A percentile compares a stretch with the other conserved stretches of the same genome.
These are phyloP conservation scores for Solanum sparsipilum DNA, from an alignment of 257 asterid genomes.

Conservation along the genomic window DNA sequence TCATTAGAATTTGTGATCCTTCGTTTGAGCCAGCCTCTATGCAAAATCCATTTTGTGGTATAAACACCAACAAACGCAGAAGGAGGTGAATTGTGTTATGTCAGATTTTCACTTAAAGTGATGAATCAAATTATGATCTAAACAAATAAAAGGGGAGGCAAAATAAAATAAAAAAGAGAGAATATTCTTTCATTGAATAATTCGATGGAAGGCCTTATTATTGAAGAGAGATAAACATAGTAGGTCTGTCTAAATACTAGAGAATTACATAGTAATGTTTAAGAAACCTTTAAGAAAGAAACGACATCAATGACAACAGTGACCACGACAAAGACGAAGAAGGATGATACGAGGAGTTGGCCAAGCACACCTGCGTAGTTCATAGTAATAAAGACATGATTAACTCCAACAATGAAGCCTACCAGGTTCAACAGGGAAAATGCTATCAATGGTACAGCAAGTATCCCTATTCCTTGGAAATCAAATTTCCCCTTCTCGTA, in stretches of 20 bases:
- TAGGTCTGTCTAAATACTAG: background rate
- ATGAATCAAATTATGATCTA: background rate
- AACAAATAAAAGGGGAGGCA: background rate
- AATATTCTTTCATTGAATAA: background rate
- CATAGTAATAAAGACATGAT: background rate
- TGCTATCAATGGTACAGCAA: background rate
- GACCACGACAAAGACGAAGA: background rate
- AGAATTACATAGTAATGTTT: background rate
- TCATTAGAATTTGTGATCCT: background rate
- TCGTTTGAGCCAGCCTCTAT: background rate
- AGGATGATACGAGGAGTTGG: background rate
- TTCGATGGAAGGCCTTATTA: background rate
- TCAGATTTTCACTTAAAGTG: background rate
- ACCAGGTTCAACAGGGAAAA: background rate
- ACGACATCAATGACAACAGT: background rate
- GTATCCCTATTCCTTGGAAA: conserved; percentile 2
- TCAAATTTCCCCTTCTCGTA: background rate
- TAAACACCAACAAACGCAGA: background rate
- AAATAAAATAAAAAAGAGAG: background rate
- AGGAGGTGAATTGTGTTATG: too few relatives aligned
- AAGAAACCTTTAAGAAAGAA: background rate
- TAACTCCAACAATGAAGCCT: background rate
- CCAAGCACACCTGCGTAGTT: background rate
- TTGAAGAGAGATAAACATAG: background rate
- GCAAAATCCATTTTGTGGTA: background rate